Evolutionary conservation across 352 stramenopile species (phyloP).

Genomic region (Pythium vanterpoolii): DNA sequence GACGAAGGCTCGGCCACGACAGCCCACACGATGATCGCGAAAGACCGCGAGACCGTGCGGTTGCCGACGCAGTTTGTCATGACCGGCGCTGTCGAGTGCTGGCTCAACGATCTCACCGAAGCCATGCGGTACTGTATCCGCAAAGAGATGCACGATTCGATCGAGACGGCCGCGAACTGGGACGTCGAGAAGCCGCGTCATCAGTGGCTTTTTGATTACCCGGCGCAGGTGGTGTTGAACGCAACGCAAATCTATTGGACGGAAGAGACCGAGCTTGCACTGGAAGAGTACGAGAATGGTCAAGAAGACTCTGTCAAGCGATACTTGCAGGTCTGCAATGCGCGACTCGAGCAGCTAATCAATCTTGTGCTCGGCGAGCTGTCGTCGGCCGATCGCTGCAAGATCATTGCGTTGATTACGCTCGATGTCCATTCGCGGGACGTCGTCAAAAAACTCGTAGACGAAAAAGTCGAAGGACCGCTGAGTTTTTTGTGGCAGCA

Average conservation of each 20-base stretch:
- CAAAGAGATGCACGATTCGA: slow-evolving; percentile 86
- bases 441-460: slow-evolving; percentile 88
- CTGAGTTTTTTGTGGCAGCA: slow-evolving; percentile 88
- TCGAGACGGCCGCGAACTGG: slow-evolving; percentile 87
- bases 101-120: slow-evolving; percentile 86
- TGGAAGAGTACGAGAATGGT: slow-evolving; percentile 87
- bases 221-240: slow-evolving; percentile 86
- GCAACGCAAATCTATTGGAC: slow-evolving; percentile 94
- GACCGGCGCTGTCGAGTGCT: slow-evolving; percentile 80
- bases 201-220: slow-evolving; percentile 98
- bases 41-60: slow-evolving; percentile 63
- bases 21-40: slow-evolving; percentile 83
- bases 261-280: slow-evolving; percentile 92
- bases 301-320: slow-evolving; percentile 86
- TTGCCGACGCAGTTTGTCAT: slow-evolving; percentile 81
- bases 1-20: slow-evolving; percentile 78
- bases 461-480: slow-evolving; percentile 87
- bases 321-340: slow-evolving; percentile 77
- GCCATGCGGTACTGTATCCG: slow-evolving; percentile 80
- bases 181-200: slow-evolving; percentile 96
- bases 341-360: slow-evolving; percentile 89
- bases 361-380: slow-evolving; percentile 90
- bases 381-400: slow-evolving; percentile 87
- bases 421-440: slow-evolving; percentile 95
- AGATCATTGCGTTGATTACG: slow-evolving; percentile 95